Evolutionary conservation across 176 grass and related monocot species (phyloP).

Genomic region (Thinopyrum elongatum): DNA sequence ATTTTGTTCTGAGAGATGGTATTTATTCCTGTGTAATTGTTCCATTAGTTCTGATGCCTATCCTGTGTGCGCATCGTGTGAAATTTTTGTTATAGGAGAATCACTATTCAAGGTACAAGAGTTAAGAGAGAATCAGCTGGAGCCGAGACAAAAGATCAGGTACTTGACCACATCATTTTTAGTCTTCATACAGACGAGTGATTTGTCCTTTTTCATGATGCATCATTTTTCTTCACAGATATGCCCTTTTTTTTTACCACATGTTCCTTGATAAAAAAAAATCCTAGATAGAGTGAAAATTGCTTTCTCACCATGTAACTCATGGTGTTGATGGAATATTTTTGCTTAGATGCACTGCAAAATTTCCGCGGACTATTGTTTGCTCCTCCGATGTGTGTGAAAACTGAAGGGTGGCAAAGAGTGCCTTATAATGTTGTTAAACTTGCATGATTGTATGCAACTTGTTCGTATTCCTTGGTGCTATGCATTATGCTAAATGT

Average conservation of each 20-base stretch:
- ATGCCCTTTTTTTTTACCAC: background rate
- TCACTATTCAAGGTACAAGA: slow-evolving; percentile 48
- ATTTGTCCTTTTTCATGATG: background rate
- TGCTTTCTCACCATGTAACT: background rate
- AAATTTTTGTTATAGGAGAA: slow-evolving; percentile 43
- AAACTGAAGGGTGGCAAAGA: background rate
- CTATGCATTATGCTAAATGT: background rate
- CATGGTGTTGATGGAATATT: background rate
- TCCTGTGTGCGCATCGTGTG: background rate
- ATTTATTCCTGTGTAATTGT: background rate
- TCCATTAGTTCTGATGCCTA: background rate
- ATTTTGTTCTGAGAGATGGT: background rate
- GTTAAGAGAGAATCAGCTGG: slow-evolving; percentile 75
- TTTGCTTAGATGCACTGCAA: background rate
- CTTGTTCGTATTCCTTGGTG: background rate
- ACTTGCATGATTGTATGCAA: background rate
- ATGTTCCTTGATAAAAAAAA: background rate
- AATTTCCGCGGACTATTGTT: background rate
- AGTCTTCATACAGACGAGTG: background rate
- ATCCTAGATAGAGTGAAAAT: background rate
- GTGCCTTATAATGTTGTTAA: background rate
- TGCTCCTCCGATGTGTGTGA: background rate
- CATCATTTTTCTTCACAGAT: background rate
- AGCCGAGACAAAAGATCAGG: slow-evolving; percentile 56
- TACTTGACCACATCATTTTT: slow-evolving; percentile 30